Evolutionary conservation across 768 basidiomycete species (phyloP).

Genomic region (Chalciporus sphaerocephalus): DNA sequence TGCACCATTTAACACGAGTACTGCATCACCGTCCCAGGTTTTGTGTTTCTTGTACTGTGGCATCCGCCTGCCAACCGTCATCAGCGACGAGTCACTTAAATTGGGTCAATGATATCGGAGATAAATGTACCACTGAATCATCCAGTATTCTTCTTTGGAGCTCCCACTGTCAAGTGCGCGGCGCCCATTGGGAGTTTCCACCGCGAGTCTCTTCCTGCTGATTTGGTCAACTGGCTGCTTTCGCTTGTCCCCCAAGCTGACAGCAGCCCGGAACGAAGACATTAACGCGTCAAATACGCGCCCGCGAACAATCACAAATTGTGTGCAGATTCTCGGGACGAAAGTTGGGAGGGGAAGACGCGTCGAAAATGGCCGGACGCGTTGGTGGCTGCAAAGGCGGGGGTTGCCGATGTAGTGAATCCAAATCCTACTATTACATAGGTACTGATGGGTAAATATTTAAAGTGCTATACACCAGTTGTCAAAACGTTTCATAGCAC

Average conservation of each 20-base stretch:
- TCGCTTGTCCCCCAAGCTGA: slow-evolving; percentile 29
- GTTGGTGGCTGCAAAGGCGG: slow-evolving; percentile 21
- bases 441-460: no score
- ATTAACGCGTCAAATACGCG: slow-evolving; percentile 8
- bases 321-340: not conserved
- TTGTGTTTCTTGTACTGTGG: slow-evolving; percentile 80
- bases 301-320: not conserved
- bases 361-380: slow-evolving; percentile 12
- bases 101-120: not conserved
- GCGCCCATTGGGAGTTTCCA: slow-evolving; percentile 17
- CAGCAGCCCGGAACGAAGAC: slow-evolving; percentile 16
- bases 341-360: slow-evolving; percentile 1
- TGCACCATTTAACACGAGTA: slow-evolving; percentile 48
- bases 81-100: not conserved
- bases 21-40: slow-evolving; percentile 83
- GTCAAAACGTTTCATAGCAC: no score
- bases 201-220: slow-evolving; percentile 28
- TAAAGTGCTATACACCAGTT: no score
- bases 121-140: slow-evolving; percentile 65
- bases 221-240: slow-evolving; percentile 23
- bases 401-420: slow-evolving; percentile 6
- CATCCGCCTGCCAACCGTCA: slow-evolving; percentile 44
- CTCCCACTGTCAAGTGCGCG: slow-evolving; percentile 6
- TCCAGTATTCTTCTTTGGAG: slow-evolving; percentile 52
- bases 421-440: not conserved